Conservation (phyloP, 805 yeast species). For the Pichia exigua region DNA sequence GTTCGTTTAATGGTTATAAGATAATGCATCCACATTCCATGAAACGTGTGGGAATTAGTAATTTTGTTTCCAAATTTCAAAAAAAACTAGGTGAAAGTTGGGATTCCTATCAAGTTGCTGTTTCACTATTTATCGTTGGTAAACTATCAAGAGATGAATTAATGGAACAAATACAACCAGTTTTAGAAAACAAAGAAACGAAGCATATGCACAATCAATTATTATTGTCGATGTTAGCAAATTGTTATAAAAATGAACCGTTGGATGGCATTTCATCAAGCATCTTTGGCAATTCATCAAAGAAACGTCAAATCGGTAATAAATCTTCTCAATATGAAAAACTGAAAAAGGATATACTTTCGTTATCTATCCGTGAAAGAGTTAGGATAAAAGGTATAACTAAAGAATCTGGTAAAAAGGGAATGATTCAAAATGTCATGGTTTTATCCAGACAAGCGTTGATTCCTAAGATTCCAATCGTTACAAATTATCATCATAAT, state of each 20-base stretch:
- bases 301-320: conserved; percentile 41
- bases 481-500: conserved; percentile 23
- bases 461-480: conserved; percentile 80
- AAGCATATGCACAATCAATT: conserved; percentile 74
- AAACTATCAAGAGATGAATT: conserved; percentile 72
- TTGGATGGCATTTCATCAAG: conserved; percentile 42
- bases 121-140: conserved; percentile 71
- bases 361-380: conserved; percentile 77
- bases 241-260: conserved; percentile 72
- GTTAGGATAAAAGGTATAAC: conserved; percentile 77
- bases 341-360: conserved; percentile 78
- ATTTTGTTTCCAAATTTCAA: conserved; percentile 66
- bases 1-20: not conserved
- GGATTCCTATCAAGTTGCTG: conserved; percentile 77
- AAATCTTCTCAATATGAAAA: conserved; percentile 69
- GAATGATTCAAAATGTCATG: conserved; percentile 60
- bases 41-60: conserved; percentile 50
- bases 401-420: conserved; percentile 72
- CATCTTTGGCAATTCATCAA: conserved; percentile 37
- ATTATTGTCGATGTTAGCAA: conserved; percentile 73
- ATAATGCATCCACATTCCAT: conserved; percentile 6
- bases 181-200: conserved; percentile 40
- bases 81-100: conserved; percentile 67
- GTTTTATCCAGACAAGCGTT: conserved; percentile 64
- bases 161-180: conserved; percentile 46